Base-by-base conservation (phyloP, 805 yeast species). In the Zygoascus ofunaensis region DNA sequence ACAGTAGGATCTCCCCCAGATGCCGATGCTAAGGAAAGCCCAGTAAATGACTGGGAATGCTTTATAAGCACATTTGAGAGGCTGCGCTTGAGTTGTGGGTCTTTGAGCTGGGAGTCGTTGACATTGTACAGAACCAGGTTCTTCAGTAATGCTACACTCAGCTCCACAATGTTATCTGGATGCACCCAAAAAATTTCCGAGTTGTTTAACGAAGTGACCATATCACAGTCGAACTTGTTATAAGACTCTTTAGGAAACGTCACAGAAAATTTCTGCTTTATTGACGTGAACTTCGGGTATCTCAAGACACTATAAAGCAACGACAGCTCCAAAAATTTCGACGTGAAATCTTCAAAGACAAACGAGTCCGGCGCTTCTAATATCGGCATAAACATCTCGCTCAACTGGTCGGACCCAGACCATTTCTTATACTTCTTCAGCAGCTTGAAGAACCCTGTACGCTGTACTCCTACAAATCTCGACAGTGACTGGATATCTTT, bases 391-490 rank as follows among this genome's bases (percentile, higher is more conserved):
- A 55, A 59, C 34, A 51, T 56, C 45, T 46, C 51, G 22, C 44
- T 50, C 40, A 63, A 52, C 10, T 63, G 61, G 20, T 57, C 55
- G 5, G 50, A 44, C 3, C 43, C 44, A 20, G 53, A 50, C 59
- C 73, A 72, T 47, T 73, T 71, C 33, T 69, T 63, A 56, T 68
- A 81, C 58, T 86, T 85, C 64, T 86, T 85, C 55, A 85, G 68
- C 41, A 85, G 71, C 63, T 85, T 85, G 49, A 80, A 70, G 40
- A 82, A 68, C 3, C 69, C 94, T 2, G 86, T 78, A 55, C 80
- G 79, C 57, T 85, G 95, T 5, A 84, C 72, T 19, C 80, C 64
- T 14, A 83, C 74, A 56, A 81, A 85, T 49, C 86, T 70, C n/a
- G 84, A 71, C 39, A 85, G 64, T 49, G 79, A 74, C 54, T 80